Base-by-base conservation (phyloP, 108 stramenopile genomes). In the Nannochloropsis granulata region DNA sequence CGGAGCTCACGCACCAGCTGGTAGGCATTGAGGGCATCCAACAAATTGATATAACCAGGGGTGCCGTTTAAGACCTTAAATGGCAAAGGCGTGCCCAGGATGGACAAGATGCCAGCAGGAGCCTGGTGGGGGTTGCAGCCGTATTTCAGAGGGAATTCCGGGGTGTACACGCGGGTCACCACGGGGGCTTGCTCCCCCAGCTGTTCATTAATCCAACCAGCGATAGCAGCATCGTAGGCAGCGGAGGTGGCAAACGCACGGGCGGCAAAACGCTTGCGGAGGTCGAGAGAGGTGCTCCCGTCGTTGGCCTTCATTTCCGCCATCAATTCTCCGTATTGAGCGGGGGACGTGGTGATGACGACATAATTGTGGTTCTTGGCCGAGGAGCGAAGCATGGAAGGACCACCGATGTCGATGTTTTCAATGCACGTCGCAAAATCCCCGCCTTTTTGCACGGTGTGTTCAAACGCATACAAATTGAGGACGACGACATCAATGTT, bases 371-470 rank as follows among this genome's bases (percentile, higher is more conserved):
- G 98, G 90, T 99, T 99, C 91, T 99, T 99, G 84, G 98, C 96
- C 8, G 95, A 94, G 23, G 94, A 94, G 43, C 98, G 94, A 45
- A 99, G 90, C 98, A 99, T 99, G 80, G 93, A 93, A 11, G 98
- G 98, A n/a, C 98, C 98, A 24, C 98, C 98, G 89, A 99, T 98
- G 88, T 99, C 98, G 88, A 99, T 97, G 88, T 99, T 99, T 90
- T 99, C 98, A 86, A 99, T 94, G 92, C 97, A 98, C 85, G 94
- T 95, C 80, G 92, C 95, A 82, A 95, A 97, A 25, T 88, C 92
- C 24, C 94, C 94, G 23, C 96, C 98, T 44, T 86, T 90, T 42
- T 92, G 91, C 19, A 99, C 97, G 24, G 98, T 98, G 7, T 91
- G 89, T 90, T 97, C 96, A 89, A 99, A 99, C 24, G 98, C 96